Evolutionary conservation across 305 asterid genomes (phyloP).

Genomic region (Fraxinus albicans): DNA sequence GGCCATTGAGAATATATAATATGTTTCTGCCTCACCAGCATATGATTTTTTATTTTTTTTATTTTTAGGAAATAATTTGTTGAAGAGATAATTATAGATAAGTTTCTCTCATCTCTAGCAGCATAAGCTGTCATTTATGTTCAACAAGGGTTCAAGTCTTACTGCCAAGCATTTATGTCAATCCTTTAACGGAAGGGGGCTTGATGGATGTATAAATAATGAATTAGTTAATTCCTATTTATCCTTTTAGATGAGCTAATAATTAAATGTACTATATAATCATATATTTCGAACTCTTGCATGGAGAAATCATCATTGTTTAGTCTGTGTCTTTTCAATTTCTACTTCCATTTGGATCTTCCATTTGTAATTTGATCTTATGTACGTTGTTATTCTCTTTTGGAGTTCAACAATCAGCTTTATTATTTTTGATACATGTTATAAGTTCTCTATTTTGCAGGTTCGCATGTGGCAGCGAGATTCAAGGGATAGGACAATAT

Average conservation of each 20-base stretch:
- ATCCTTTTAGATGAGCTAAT: neutral
- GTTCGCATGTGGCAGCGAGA: conserved; percentile 94
- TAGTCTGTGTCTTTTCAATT: conserved; percentile 1
- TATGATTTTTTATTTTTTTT: neutral
- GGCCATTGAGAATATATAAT: neutral
- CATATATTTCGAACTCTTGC: neutral
- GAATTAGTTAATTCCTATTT: neutral
- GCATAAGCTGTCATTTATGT: neutral
- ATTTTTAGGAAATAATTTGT: neutral
- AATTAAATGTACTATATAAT: neutral
- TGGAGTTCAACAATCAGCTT: conserved; percentile 8
- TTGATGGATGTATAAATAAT: neutral
- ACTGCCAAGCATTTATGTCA: neutral
- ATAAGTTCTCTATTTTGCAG: conserved; percentile 40
- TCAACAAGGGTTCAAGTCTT: neutral
- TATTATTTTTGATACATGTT: conserved; percentile 3
- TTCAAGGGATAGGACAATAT: conserved; percentile 83
- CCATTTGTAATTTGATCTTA: conserved; percentile 13
- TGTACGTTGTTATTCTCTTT: neutral
- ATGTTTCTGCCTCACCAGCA: neutral
- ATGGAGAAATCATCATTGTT: neutral
- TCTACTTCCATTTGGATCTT: conserved; percentile 16
- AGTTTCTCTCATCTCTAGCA: neutral
- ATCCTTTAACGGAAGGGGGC: neutral
- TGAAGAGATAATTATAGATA: neutral